These are phyloP conservation scores for Dryadomyces sulphureus DNA, from an alignment of 2,329 filamentous ascomycete genomes.

Conservation along the genomic window DNA sequence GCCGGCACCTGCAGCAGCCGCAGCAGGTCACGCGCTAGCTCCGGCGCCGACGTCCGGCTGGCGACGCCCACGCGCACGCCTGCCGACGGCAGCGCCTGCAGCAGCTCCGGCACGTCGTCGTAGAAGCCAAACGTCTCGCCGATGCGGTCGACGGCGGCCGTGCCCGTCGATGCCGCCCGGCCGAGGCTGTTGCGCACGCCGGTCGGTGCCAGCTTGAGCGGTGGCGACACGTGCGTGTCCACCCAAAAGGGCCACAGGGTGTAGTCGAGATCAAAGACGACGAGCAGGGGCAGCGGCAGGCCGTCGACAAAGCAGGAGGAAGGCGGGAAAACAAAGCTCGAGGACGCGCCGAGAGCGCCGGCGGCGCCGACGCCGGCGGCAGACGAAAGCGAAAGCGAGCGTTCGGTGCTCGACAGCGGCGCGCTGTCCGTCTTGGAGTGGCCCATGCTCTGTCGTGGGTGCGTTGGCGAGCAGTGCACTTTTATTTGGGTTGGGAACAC, in stretches of 20 bases:
- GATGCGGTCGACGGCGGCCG: conserved; percentile 31
- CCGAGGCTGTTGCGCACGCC: conserved; percentile 10
- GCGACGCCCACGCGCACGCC: conserved; percentile 53
- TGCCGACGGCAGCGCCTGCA: conserved; percentile 39
- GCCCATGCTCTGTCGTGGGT: no score
- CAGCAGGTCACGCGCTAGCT: conserved; percentile 68
- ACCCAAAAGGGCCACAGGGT: conserved; percentile 99
- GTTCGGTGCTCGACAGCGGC: background rate
- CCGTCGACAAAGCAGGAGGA: conserved; percentile 32
- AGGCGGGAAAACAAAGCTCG: background rate
- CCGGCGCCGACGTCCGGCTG: conserved; percentile 65
- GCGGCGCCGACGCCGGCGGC: background rate
- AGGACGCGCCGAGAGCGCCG: background rate
- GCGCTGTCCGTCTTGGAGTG: background rate
- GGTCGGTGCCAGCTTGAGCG: conserved; percentile 36
- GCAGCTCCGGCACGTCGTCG: conserved; percentile 49
- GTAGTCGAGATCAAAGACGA: conserved; percentile 95
- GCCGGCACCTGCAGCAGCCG: conserved; percentile 49
- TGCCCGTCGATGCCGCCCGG: conserved; percentile 9
- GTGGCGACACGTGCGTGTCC: conserved; percentile 75
- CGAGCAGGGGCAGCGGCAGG: conserved; percentile 61
- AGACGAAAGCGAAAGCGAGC: background rate
- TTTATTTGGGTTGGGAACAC: no score
- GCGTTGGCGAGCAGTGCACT: background rate
- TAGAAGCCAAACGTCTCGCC: conserved; percentile 62